Evolutionary conservation across 2,329 filamentous ascomycete genomes (phyloP).

Genomic region (Penicillium sp.): DNA sequence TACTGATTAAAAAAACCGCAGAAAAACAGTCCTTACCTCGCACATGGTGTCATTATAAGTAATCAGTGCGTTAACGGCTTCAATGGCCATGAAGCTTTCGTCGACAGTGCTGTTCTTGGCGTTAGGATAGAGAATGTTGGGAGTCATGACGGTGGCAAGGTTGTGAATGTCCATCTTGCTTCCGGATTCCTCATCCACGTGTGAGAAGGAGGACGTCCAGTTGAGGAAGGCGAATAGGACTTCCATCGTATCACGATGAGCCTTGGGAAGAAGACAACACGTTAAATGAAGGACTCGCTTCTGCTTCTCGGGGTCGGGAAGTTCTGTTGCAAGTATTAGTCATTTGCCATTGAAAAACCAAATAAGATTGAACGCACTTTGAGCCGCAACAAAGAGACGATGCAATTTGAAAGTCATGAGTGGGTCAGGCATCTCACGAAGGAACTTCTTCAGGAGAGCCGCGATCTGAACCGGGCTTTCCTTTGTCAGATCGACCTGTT

Average conservation of each 20-base stretch:
- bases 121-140: conserved; percentile 79
- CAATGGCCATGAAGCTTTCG: conserved; percentile 88
- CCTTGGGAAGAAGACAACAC: conserved; percentile 87
- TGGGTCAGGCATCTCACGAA: conserved; percentile 89
- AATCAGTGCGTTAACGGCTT: conserved; percentile 86
- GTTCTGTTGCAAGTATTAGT: conserved; percentile 47
- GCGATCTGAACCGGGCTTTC: conserved; percentile 92
- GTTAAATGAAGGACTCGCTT: conserved; percentile 82
- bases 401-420: conserved; percentile 94
- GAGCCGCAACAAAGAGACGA: conserved; percentile 79
- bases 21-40: conserved; percentile 61
- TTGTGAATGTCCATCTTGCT: conserved; percentile 99
- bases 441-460: conserved; percentile 88
- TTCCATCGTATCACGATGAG: conserved; percentile 88
- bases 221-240: conserved; percentile 94
- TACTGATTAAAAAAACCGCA: background rate
- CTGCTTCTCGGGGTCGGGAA: conserved; percentile 72
- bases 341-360: conserved; percentile 9
- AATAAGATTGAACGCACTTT: conserved; percentile 51
- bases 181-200: conserved; percentile 91
- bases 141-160: conserved; percentile 91
- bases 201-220: conserved; percentile 95
- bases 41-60: conserved; percentile 94
- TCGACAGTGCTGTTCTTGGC: conserved; percentile 66
- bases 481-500: conserved; percentile 76